Conservation (phyloP, 176 grass and related monocot genomes). For the Aegilops longissima region DNA sequence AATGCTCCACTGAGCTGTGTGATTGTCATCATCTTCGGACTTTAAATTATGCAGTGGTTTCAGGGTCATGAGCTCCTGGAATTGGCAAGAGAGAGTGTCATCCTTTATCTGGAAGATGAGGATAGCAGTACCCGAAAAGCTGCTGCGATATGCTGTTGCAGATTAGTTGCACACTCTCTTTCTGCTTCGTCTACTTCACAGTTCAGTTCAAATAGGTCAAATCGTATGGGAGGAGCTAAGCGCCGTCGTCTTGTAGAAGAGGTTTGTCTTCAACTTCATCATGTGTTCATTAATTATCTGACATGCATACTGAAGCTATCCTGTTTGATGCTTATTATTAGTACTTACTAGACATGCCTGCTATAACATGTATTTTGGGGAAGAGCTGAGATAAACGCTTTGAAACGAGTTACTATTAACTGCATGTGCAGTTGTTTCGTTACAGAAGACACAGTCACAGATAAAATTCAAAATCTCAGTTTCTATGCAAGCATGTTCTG, state of each 20-base stretch:
- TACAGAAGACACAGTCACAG: not conserved
- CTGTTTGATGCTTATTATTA: not conserved
- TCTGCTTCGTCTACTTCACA: conserved; percentile 59
- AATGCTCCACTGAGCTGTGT: conserved; percentile 16
- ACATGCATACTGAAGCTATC: not conserved
- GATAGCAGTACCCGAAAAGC: conserved; percentile 87
- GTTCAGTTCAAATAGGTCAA: conserved; percentile 74
- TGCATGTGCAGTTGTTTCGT: not conserved
- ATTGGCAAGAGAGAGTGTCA: conserved; percentile 84
- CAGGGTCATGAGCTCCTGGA: conserved; percentile 97
- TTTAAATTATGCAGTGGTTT: conserved; percentile 46
- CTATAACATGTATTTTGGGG: not conserved
- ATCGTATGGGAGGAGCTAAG: conserved; percentile 81
- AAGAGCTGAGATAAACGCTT: not conserved
- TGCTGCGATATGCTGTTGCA: conserved; percentile 87
- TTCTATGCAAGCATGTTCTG: not conserved
- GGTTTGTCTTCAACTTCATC: conserved; percentile 44
- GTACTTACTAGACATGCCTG: not conserved
- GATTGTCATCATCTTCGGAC: not conserved
- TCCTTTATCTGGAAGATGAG: conserved; percentile 92
- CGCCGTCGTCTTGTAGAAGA: conserved; percentile 81
- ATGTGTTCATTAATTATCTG: not conserved
- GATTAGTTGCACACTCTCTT: conserved; percentile 85
- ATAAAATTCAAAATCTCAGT: conserved; percentile 3
- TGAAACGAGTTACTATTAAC: conserved; percentile 13